A percentile compares a stretch with the other conserved stretches of the same genome.
These are phyloP conservation scores for Eucalyptus fibrosa DNA, from an alignment of 345 rosid species.

Conservation along the genomic window DNA sequence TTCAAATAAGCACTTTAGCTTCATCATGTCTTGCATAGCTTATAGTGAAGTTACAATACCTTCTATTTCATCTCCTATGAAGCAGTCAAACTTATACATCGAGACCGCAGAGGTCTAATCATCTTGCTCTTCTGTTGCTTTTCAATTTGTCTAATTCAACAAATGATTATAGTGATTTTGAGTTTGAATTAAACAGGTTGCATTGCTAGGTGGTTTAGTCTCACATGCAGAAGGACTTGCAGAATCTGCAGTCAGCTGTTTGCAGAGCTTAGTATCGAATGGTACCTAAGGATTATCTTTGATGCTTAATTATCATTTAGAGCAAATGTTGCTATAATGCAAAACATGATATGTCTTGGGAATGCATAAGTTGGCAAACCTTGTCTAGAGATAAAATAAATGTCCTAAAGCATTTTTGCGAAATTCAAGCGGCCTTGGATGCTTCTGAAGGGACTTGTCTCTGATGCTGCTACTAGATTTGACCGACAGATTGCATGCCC, in stretches of 20 bases:
- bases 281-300: constrained; percentile 13
- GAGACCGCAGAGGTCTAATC: constrained; percentile 79
- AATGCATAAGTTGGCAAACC: not conserved
- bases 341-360: not conserved
- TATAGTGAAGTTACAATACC: constrained; percentile 88
- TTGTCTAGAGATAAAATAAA: not conserved
- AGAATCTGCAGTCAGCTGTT: constrained; percentile 45
- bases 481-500: not conserved
- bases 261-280: constrained; percentile 31
- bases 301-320: not conserved
- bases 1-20: constrained; percentile 24
- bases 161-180: constrained; percentile 1
- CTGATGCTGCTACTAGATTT: not conserved
- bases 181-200: constrained; percentile 40
- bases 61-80: constrained; percentile 34
- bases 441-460: not conserved
- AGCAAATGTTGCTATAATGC: not conserved
- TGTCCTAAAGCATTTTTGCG: not conserved
- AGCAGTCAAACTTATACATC: constrained; percentile 65
- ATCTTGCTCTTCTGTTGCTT: not conserved
- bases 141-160: not conserved
- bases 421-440: not conserved
- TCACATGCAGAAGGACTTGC: constrained; percentile 71
- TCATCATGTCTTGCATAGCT: constrained; percentile 77
- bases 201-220: constrained; percentile 60